A percentile compares a stretch with the other conserved stretches of the same genome.
phyloP scores from a whole-genome alignment of 768 basidiomycete genomes.

The Boletellus ananiceps region DNA sequence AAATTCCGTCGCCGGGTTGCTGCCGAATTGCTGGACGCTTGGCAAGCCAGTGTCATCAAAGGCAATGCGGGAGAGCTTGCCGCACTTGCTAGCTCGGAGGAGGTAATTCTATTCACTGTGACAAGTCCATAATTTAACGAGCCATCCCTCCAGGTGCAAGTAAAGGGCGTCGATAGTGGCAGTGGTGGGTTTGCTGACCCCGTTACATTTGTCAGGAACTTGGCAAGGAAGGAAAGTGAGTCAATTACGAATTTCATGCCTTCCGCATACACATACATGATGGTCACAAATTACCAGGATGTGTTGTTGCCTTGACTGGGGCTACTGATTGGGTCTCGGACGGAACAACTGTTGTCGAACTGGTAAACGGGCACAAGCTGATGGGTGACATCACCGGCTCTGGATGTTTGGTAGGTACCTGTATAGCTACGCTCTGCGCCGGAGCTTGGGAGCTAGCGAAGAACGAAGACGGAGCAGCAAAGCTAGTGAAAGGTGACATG shows the following conservation, averaged over 20 bases:
- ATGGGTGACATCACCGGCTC: conserved; percentile 85
- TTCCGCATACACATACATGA: background rate
- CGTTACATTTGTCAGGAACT: conserved; percentile 54
- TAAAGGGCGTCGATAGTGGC: conserved; percentile 83
- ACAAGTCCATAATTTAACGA: background rate
- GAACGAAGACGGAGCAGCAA: conserved; percentile 30
- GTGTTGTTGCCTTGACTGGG: conserved; percentile 80
- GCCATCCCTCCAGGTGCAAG: conserved; percentile 45
- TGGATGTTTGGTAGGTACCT: conserved; percentile 79
- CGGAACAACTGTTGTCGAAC: conserved; percentile 60
- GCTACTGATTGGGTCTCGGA: conserved; percentile 80
- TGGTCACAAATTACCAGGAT: conserved; percentile 42
- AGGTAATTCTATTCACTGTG: conserved; percentile 41
- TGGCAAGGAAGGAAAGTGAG: conserved; percentile 76
- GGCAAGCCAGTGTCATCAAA: conserved; percentile 90
- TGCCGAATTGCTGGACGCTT: conserved; percentile 63
- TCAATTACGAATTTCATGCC: background rate
- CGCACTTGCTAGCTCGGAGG: conserved; percentile 65
- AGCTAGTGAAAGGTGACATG: conserved; percentile 72
- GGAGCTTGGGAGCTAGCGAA: conserved; percentile 45
- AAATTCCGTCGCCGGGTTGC: conserved; percentile 47
- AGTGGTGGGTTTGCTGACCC: conserved; percentile 78
- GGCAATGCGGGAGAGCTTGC: conserved; percentile 91
- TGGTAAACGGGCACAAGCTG: conserved; percentile 69
- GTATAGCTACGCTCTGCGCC: conserved; percentile 77